Base-by-base conservation (phyloP, 2,329 filamentous ascomycete species). In the Dactylonectria estremocensis region DNA sequence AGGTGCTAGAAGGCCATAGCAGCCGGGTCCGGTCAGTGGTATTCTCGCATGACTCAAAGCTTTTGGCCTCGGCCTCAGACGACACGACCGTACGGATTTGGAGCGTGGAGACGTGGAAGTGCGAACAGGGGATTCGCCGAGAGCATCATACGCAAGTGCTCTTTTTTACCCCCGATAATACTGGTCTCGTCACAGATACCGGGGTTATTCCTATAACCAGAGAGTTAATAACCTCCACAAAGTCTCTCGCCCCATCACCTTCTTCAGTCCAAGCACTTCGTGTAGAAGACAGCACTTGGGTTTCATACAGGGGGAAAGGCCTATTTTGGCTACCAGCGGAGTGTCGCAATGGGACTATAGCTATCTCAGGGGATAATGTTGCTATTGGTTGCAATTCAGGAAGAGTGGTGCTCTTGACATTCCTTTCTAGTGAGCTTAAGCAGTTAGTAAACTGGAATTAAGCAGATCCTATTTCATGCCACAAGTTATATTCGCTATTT, bases 31-130 rank as follows among this genome's bases (percentile, higher is more conserved):
- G 3, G 1, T 61, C 59, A 14, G 62, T 68, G 1, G 56, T 49
- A 2, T 72, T 72, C 60, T 70, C 66, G 24, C 31, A 58, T 20
- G 50, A 72, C 49, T 67, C 58, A 13, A 48, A 13, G 20, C n/a
- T 45, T 18, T 5, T 64, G 18, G 61, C 46, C 10, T 64, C 61
- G n/a, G 61, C 46, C 31, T 59, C 61, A 2, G 2, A 11, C 5
- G 54, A 59, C 11, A 53, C 7, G 20, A 59, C 62, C 14, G 40
- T 59, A 24, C 18, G 40, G 22, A 60, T 64, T n/a, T 64, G 54
- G 46, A 24, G 20, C 2, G 33, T 40, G 3, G 18, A 37, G n/a
- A 56, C 45, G 5, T 28, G 60, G 14, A 28, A 54, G 6, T 62
- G 50, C 35, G 3, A 37, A n/a, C 16, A 49, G 13, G 11, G 48